phyloP scores from a whole-genome alignment of 2,329 filamentous ascomycete genomes.

The Reticulascus tulasneorum region DNA sequence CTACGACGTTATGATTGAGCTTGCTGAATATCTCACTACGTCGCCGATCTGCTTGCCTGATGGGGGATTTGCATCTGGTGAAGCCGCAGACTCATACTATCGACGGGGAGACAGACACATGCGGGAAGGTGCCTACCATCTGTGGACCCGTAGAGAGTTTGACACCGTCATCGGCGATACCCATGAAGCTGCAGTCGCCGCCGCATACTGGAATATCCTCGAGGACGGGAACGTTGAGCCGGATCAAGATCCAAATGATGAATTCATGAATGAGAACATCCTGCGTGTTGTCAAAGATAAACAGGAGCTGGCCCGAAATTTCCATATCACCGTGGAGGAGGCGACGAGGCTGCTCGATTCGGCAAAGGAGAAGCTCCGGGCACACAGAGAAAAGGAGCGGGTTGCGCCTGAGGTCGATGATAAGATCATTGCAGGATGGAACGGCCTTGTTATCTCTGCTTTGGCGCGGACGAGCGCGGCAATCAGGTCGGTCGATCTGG shows the following conservation, averaged over 20 bases:
- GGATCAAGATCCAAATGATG: conserved; percentile 83
- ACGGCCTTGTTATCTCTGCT: conserved; percentile 80
- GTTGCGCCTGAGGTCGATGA: conserved; percentile 76
- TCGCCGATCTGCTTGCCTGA: conserved; percentile 60
- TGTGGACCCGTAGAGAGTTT: conserved; percentile 89
- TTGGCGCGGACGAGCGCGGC: conserved; percentile 72
- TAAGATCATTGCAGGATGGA: conserved; percentile 84
- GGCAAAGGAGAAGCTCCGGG: conserved; percentile 64
- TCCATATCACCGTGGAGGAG: conserved; percentile 67
- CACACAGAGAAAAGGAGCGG: conserved; percentile 69
- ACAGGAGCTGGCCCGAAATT: conserved; percentile 67
- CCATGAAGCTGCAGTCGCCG: conserved; percentile 56
- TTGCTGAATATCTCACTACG: conserved; percentile 80
- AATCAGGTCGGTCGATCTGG: conserved; percentile 56
- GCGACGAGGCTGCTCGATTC: conserved; percentile 63
- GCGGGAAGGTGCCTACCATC: conserved; percentile 87
- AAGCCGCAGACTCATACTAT: conserved; percentile 83
- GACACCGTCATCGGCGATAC: conserved; percentile 64
- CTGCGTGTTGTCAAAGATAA: conserved; percentile 67
- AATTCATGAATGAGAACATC: conserved; percentile 93
- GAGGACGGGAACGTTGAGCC: conserved; percentile 82
- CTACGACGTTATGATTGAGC: conserved; percentile 72
- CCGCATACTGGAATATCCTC: conserved; percentile 79
- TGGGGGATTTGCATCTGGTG: conserved; percentile 82
- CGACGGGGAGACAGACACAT: conserved; percentile 73